Evolutionary conservation across 2,329 filamentous ascomycete species (phyloP).

Genomic region (Neopestalotiopsis rosae): DNA sequence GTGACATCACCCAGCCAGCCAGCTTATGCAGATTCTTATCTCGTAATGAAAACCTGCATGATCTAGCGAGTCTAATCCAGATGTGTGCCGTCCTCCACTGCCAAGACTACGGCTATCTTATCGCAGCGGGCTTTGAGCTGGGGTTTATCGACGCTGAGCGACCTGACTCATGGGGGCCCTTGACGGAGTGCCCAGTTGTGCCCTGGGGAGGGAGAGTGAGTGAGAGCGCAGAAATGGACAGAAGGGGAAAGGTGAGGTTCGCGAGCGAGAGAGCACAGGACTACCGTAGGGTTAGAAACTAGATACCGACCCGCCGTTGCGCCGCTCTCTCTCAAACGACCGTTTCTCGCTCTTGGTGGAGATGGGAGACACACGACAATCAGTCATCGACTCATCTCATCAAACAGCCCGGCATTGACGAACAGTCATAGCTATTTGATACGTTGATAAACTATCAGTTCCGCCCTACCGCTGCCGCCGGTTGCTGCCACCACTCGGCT

Average conservation of each 20-base stretch:
- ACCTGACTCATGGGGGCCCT: neutral
- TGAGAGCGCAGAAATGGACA: neutral
- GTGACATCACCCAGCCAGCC: constrained; percentile 8
- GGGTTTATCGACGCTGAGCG: neutral
- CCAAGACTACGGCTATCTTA: constrained; percentile 10
- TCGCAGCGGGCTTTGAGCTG: neutral
- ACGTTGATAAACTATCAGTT: constrained; percentile 7
- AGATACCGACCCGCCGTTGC: neutral
- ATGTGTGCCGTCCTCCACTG: neutral
- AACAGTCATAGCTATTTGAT: constrained; percentile 12
- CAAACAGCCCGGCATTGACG: neutral
- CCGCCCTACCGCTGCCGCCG: neutral
- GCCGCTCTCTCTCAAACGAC: constrained; percentile 7
- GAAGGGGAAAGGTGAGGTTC: neutral
- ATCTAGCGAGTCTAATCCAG: neutral
- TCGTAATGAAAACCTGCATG: constrained; percentile 7
- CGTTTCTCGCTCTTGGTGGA: neutral
- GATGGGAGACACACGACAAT: constrained; percentile 10
- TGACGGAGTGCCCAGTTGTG: neutral
- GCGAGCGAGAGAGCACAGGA: neutral
- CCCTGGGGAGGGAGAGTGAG: neutral
- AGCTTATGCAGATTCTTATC: neutral
- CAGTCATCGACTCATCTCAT: neutral
- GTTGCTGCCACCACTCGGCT: neutral
- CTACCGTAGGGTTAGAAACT: neutral